Conservation (phyloP, 495 filamentous ascomycete species). For the Penicillium odoratum region DNA sequence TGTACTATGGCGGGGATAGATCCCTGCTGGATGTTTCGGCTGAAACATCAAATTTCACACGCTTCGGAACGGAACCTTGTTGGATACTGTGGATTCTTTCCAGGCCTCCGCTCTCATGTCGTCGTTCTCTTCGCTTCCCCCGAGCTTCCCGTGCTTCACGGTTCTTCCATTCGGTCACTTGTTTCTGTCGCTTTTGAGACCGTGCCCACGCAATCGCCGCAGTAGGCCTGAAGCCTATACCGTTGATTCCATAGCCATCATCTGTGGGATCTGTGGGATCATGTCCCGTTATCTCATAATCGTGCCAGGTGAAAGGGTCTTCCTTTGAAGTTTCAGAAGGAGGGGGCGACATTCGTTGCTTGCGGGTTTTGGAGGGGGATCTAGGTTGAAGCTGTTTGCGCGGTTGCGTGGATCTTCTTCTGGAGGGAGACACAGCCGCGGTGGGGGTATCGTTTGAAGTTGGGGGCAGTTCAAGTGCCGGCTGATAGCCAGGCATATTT, state of each 20-base stretch:
- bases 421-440: constrained; percentile 17
- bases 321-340: constrained; percentile 37
- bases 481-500: constrained; percentile 19
- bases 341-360: constrained; percentile 46
- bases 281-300: constrained; percentile 82
- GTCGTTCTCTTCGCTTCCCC: constrained; percentile 65
- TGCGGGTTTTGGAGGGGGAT: constrained; percentile 31
- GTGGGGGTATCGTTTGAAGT: not conserved
- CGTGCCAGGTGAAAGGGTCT: constrained; percentile 72
- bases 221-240: constrained; percentile 89
- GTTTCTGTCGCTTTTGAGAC: constrained; percentile 71
- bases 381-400: constrained; percentile 28
- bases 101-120: constrained; percentile 44
- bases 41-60: constrained; percentile 45
- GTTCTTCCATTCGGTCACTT: constrained; percentile 80
- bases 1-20: not conserved
- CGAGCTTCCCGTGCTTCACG: constrained; percentile 84
- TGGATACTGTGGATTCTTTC: constrained; percentile 35
- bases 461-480: not conserved
- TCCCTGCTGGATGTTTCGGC: not conserved
- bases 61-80: constrained; percentile 40
- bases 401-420: constrained; percentile 20
- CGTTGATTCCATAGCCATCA: constrained; percentile 81
- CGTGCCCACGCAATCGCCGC: constrained; percentile 77
- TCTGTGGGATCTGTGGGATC: constrained; percentile 70